These are phyloP conservation scores for Alternaria brassicicola DNA, from an alignment of 2,329 filamentous ascomycete genomes.

Conservation along the genomic window DNA sequence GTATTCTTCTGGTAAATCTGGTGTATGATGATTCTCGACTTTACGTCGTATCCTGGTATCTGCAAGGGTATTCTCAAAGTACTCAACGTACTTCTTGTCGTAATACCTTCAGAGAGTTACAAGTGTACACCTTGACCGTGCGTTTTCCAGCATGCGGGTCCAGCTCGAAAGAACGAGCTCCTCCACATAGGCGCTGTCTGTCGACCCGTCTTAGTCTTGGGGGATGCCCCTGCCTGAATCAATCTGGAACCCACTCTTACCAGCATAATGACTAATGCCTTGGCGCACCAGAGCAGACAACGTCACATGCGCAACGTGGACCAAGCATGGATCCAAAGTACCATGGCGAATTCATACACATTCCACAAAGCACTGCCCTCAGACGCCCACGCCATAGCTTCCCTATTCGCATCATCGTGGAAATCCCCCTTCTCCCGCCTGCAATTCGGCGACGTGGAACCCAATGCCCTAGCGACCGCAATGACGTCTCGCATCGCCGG, in stretches of 20 bases:
- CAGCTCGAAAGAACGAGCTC: not conserved
- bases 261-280: not conserved
- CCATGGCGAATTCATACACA: not conserved
- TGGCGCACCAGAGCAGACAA: not conserved
- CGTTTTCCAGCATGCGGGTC: no score
- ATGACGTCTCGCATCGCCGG: slow-evolving; percentile 33
- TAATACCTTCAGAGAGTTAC: no score
- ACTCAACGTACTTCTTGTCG: no score
- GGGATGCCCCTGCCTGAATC: not conserved
- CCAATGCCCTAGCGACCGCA: slow-evolving; percentile 13
- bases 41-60: no score
- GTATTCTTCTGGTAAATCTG: not conserved
- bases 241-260: not conserved
- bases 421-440: slow-evolving; percentile 33
- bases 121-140: no score
- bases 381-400: slow-evolving; percentile 25
- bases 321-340: not conserved
- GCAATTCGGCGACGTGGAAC: slow-evolving; percentile 35
- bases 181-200: no score
- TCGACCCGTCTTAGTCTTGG: not conserved
- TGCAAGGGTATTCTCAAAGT: no score
- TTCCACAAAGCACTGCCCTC: not conserved
- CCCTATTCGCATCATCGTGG: slow-evolving; percentile 36
- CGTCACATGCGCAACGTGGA: not conserved
- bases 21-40: not conserved